phyloP scores from a whole-genome alignment of 2,329 filamentous ascomycete genomes.

The Aaosphaeria arxii region DNA sequence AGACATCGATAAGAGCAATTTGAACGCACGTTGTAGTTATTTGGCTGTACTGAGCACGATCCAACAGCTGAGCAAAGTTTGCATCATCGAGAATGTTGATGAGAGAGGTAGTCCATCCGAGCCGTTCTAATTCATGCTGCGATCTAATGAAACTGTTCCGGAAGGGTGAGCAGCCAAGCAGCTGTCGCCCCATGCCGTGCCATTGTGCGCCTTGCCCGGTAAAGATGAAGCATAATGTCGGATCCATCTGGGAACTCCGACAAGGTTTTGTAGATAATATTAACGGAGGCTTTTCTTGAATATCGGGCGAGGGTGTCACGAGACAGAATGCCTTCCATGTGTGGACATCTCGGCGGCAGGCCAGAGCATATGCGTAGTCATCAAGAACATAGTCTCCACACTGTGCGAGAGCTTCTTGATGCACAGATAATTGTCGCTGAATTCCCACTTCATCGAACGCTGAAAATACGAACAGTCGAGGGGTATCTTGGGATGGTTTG shows the following conservation, averaged over 20 bases:
- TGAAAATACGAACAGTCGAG: not conserved
- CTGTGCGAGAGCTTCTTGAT: not conserved
- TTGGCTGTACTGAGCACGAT: conserved; percentile 5
- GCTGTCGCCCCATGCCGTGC: conserved; percentile 37
- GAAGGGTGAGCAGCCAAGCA: conserved; percentile 9
- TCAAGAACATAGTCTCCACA: not conserved
- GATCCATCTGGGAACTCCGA: not conserved
- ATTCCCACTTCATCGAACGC: not conserved
- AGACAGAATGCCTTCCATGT: not conserved
- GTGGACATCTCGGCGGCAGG: not conserved
- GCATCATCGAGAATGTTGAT: not conserved
- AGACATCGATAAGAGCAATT: conserved; percentile 8
- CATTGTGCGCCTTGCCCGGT: conserved; percentile 44
- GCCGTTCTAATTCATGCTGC: not conserved
- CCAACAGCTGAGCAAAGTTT: not conserved
- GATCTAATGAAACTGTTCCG: not conserved
- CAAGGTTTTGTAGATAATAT: not conserved
- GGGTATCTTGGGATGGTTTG: not conserved
- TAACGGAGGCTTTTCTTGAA: not conserved
- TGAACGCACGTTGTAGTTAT: conserved; percentile 9
- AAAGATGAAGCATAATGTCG: conserved; percentile 24
- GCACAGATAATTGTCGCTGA: not conserved
- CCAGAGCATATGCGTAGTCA: not conserved
- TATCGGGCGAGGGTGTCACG: not conserved
- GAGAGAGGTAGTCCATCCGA: not conserved